phyloP scores from a whole-genome alignment of 2,329 filamentous ascomycete species.

The Periconia digitata region DNA sequence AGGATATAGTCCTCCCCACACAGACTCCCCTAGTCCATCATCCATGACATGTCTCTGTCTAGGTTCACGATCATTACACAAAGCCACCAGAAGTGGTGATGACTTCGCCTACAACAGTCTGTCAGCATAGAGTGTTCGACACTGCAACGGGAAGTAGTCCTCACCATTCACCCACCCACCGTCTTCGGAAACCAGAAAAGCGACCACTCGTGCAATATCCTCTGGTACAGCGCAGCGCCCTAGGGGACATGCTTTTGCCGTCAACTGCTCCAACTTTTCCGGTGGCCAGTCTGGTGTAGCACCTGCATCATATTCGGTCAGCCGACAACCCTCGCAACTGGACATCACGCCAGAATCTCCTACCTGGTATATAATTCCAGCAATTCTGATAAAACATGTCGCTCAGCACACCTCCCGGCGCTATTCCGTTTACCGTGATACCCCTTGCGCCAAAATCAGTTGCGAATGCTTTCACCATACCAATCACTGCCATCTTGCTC shows the following conservation, averaged over 20 bases:
- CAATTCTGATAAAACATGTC: slow-evolving; percentile 76
- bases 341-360: slow-evolving; percentile 8
- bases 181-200: slow-evolving; percentile 43
- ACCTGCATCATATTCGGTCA: slow-evolving; percentile 12
- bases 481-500: slow-evolving; percentile 73
- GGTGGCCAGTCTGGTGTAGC: slow-evolving; percentile 51
- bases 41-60: too few species aligned
- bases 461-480: slow-evolving; percentile 70
- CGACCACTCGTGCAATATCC: slow-evolving; percentile 45
- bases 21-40: too few species aligned
- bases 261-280: slow-evolving; percentile 52
- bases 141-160: slow-evolving; percentile 1
- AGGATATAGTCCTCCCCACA: too few species aligned
- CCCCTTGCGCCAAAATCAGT: slow-evolving; percentile 69
- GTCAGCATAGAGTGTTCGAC: slow-evolving; percentile 2
- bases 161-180: slow-evolving; percentile 44
- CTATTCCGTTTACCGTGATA: slow-evolving; percentile 73
- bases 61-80: slow-evolving; percentile 30
- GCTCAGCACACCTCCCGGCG: slow-evolving; percentile 71
- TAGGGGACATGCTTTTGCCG: slow-evolving; percentile 55
- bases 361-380: slow-evolving; percentile 52
- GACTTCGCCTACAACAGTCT: slow-evolving; percentile 33
- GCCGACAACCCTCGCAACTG: too few species aligned
- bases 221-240: slow-evolving; percentile 53
- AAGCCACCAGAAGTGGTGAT: slow-evolving; percentile 46